These are phyloP conservation scores for Metrosideros polymorpha DNA, from an alignment of 441 rosid species.

Conservation along the genomic window DNA sequence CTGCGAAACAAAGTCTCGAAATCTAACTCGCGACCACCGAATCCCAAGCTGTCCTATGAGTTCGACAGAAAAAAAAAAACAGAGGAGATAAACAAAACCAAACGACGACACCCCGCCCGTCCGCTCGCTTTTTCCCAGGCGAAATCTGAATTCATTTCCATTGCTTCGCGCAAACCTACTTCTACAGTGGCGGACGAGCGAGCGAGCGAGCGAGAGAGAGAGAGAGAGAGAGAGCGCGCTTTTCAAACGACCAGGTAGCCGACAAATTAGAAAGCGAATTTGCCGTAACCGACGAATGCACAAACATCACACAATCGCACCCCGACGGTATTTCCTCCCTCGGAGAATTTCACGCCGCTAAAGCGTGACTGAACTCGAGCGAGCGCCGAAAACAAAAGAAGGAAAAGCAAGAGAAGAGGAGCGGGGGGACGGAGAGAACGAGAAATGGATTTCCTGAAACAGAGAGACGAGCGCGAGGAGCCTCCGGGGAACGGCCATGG, in stretches of 20 bases:
- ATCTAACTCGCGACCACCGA: background rate
- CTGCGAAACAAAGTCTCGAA: background rate
- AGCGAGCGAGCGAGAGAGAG: background rate
- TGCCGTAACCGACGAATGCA: background rate
- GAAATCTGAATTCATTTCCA: background rate
- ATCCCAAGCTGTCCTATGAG: background rate
- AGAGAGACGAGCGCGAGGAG: conserved; percentile 16
- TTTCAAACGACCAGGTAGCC: background rate
- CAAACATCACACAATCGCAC: background rate
- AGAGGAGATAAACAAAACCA: background rate
- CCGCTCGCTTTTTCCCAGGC: background rate
- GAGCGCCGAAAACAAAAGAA: background rate
- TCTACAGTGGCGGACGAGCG: background rate
- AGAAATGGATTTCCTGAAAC: conserved; percentile 26
- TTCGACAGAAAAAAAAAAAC: background rate
- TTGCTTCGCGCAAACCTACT: background rate
- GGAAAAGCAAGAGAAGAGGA: background rate
- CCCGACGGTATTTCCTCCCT: background rate
- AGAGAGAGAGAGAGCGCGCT: background rate
- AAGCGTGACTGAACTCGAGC: background rate
- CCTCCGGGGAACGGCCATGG: background rate
- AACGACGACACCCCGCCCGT: background rate
- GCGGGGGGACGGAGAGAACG: background rate
- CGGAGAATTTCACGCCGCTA: background rate
- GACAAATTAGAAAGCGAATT: background rate